Percentiles rank a stretch among this genome's conserved stretches.
phyloP scores from a whole-genome alignment of 768 basidiomycete species.

The Cyclocybe aegerita region DNA sequence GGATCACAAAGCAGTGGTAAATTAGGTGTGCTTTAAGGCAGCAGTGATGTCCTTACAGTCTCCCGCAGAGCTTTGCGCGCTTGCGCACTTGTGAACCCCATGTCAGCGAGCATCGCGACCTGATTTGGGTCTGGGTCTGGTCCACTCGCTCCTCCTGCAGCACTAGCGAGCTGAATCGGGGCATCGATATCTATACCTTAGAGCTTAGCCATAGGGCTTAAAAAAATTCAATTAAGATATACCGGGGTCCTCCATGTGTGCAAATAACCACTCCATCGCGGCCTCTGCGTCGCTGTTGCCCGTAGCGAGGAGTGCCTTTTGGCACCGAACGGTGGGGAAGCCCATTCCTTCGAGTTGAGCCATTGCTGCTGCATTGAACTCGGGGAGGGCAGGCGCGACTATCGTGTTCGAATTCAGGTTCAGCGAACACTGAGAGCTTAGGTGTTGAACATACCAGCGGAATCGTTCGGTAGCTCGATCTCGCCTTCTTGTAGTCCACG shows the following conservation, averaged over 20 bases:
- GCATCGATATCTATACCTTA: constrained; percentile 76
- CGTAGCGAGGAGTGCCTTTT: constrained; percentile 89
- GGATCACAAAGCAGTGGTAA: not conserved
- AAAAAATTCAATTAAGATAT: constrained; percentile 11
- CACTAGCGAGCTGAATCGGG: constrained; percentile 48
- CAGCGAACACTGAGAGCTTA: not conserved
- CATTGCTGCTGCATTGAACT: constrained; percentile 76
- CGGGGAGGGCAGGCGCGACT: constrained; percentile 43
- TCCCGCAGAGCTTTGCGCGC: constrained; percentile 85
- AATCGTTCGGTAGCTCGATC: constrained; percentile 61
- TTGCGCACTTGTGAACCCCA: constrained; percentile 89
- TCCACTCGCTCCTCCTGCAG: constrained; percentile 15
- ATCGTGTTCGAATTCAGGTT: not conserved
- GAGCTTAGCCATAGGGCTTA: not conserved
- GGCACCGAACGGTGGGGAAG: constrained; percentile 81
- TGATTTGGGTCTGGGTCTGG: constrained; percentile 64
- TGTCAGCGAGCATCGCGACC: constrained; percentile 74
- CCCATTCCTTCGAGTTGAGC: constrained; percentile 86
- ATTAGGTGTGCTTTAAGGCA: not conserved
- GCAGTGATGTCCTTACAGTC: constrained; percentile 47
- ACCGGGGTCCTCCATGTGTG: constrained; percentile 95
- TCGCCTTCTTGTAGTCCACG: constrained; percentile 71
- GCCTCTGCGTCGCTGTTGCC: constrained; percentile 71
- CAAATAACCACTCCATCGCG: constrained; percentile 96
- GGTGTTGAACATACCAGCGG: constrained; percentile 23